Percentiles rank a stretch among this genome's conserved stretches.
Evolutionary conservation across 2,329 filamentous ascomycete species (phyloP).

Genomic region (Ophiostoma australiae): DNA sequence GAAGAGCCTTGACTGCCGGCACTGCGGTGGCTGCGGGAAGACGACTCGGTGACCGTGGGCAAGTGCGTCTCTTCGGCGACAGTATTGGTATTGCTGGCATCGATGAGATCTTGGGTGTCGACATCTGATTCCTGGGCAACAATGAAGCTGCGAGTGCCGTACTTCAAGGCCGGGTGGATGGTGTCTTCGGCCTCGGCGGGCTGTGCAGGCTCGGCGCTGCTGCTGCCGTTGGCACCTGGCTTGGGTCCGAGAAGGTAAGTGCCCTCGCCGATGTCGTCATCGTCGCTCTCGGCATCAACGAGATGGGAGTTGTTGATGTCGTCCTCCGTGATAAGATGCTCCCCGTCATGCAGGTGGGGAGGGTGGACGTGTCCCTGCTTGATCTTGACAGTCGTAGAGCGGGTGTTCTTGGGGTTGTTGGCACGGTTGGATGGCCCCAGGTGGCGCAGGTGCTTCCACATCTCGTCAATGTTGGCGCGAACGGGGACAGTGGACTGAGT

Average conservation of each 20-base stretch:
- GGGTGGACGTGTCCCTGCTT: constrained; percentile 38
- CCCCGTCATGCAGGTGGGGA: constrained; percentile 14
- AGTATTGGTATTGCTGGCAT: not conserved
- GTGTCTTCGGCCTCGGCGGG: too few species aligned
- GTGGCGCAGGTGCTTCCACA: constrained; percentile 59
- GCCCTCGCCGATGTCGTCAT: constrained; percentile 37
- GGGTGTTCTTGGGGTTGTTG: constrained; percentile 57
- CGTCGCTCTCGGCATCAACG: constrained; percentile 20
- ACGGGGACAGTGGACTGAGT: constrained; percentile 49
- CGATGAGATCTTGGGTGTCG: not conserved
- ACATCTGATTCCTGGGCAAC: not conserved
- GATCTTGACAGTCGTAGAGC: constrained; percentile 61
- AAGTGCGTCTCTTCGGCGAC: not conserved
- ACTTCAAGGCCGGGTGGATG: not conserved
- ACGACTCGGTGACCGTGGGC: not conserved
- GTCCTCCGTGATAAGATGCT: not conserved
- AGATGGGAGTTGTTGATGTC: not conserved
- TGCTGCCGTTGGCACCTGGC: not conserved
- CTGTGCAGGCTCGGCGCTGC: not conserved
- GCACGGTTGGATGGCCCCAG: constrained; percentile 64
- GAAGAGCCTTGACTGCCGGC: constrained; percentile 9
- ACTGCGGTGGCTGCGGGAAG: not conserved
- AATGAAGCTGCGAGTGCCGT: not conserved
- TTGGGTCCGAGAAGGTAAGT: constrained; percentile 44
- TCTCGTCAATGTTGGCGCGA: constrained; percentile 57